Base-by-base conservation (phyloP, 306 rosid genomes). In the Trifolium pratense region DNA sequence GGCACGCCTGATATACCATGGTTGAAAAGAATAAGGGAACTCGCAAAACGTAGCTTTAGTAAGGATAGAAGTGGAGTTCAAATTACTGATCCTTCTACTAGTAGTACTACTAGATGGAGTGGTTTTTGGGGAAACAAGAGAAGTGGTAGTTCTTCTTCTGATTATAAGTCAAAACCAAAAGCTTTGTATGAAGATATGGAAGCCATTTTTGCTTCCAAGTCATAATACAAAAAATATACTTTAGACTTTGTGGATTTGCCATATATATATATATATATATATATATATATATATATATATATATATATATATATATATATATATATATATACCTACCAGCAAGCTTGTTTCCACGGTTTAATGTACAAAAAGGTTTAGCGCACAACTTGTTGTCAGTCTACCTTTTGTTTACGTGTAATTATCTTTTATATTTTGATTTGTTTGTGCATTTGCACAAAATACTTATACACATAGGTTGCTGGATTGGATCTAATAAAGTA, bases 141-240 rank as follows among this genome's bases (percentile, higher is more conserved):
- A 80, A 90, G 96, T 68, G 92, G 90, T 3, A 85, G 88, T 82
- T 86, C 94, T 6, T 79, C 91, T 75, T 60, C 84, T 72, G 92
- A 93, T 76, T 81, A 17, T 73, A 89, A 83, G 76, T 67, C 90
- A 40, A 93, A 89, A 75, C 77, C 88, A 62, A 81, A 9, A 46
- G 80, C 81, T 5, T 76, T 91, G 76, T 70, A 84, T 77, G 72
- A 86, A 79, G 97, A 93, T 80, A 79, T 93, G 80, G 98, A 93
- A 84, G 92, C 92, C 68, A 93, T 93, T 83, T 93, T 93, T 89
- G 86, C 97, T 60, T 86, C 98, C 75, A 86, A 85, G 79, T 91
- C 15, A 53, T 53, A 34, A 32, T 11, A 15, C 18, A 18, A 45
- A 37, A 40, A 17, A 48, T 0, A 26, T 15, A 21, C 20, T 13